Percentiles rank a stretch among this genome's conserved stretches.
Evolutionary conservation across 129 eudicot genomes (phyloP).

Genomic region (Deinandra increscens): DNA sequence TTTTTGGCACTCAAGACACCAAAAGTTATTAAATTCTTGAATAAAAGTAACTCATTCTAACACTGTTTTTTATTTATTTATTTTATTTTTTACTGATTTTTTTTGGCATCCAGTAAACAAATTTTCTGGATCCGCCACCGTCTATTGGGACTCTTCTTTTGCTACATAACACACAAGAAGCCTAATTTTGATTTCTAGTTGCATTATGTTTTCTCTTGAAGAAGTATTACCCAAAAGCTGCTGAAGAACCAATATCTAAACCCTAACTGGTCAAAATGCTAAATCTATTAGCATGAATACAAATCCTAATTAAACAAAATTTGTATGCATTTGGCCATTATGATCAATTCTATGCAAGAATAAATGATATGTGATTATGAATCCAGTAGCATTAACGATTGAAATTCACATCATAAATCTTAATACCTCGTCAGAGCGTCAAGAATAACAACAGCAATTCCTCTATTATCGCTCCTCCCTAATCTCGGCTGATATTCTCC

Average conservation of each 20-base stretch:
- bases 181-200: too few relatives aligned
- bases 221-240: background rate
- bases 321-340: background rate
- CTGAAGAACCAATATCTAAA: too few relatives aligned
- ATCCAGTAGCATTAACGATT: background rate
- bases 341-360: background rate
- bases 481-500: conserved; percentile 86
- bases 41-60: too few relatives aligned
- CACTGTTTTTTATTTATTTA: too few relatives aligned
- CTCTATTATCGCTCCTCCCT: conserved; percentile 83
- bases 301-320: background rate
- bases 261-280: background rate
- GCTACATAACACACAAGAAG: background rate
- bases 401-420: background rate
- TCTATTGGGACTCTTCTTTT: background rate
- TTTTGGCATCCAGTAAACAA: too few relatives aligned
- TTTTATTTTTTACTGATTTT: too few relatives aligned
- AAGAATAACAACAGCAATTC: conserved; percentile 93
- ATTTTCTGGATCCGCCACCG: too few relatives aligned
- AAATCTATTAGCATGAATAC: background rate
- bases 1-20: too few relatives aligned
- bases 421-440: conserved; percentile 89
- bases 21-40: too few relatives aligned
- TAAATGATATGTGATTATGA: background rate
- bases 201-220: background rate